Evolutionary conservation across 371 early-diverging fungal genomes (phyloP).

Genomic region (Syncephalis plumigaleata): DNA sequence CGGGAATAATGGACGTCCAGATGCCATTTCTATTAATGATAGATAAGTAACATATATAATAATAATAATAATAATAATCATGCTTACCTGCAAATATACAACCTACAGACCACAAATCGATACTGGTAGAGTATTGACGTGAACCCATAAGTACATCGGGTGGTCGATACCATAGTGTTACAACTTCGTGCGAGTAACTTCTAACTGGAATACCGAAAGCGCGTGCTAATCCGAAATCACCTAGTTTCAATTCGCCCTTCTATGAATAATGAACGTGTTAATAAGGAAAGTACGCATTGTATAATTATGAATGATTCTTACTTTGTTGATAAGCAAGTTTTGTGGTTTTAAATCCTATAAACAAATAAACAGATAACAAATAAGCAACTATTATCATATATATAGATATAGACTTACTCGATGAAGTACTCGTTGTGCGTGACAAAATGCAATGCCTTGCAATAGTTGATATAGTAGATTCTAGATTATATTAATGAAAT

Average conservation of each 20-base stretch:
- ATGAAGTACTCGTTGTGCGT: slow-evolving; percentile 63
- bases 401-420: slow-evolving; percentile 22
- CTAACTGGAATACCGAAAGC: slow-evolving; percentile 95
- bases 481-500: slow-evolving; percentile 13
- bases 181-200: slow-evolving; percentile 95
- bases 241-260: slow-evolving; percentile 84
- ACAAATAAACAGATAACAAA: not conserved
- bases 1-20: slow-evolving; percentile 91
- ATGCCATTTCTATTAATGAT: slow-evolving; percentile 54
- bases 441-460: slow-evolving; percentile 67
- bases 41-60: slow-evolving; percentile 1
- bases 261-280: slow-evolving; percentile 12
- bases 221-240: slow-evolving; percentile 94
- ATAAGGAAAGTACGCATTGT: slow-evolving; percentile 6
- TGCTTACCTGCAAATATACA: slow-evolving; percentile 83
- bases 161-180: slow-evolving; percentile 90
- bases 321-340: slow-evolving; percentile 58
- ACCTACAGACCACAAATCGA: slow-evolving; percentile 99
- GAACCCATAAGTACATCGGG: slow-evolving; percentile 99
- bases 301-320: slow-evolving; percentile 3
- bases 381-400: not conserved
- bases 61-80: not conserved
- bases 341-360: slow-evolving; percentile 74
- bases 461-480: slow-evolving; percentile 68
- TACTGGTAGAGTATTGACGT: slow-evolving; percentile 89